Evolutionary conservation across 225 moss, liverwort and hornwort genomes (phyloP), one percentile per base, ranked within the genome.

Genomic region (Rhytidiadelphus loreus): DNA sequence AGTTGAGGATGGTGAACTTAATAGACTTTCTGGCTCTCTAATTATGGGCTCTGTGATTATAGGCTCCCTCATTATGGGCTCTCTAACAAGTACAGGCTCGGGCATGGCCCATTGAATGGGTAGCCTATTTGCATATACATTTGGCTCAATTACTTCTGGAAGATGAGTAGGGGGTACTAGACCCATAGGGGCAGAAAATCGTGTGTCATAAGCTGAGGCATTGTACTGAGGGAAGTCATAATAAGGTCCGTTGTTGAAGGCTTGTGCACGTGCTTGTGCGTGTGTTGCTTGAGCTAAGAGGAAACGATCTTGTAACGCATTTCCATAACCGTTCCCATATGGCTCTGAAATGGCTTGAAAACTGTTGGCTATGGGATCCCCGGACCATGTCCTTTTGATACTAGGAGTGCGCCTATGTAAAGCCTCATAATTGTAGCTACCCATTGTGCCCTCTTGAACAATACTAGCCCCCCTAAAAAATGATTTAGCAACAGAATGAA

Each of bases 401-500:
- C 88, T 24, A 46, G 83, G 80, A 2, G 88, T 93, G 68, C 77
- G 74, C 52, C 87, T 88, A 70, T 93, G 91, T 21, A 93, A 80
- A 22, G 91, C 89, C 9, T 91, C 91, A 32, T 93, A 93, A 30
- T 91, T 91, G 37, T 93, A 93, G 77, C 84, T 93, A 39, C 90
- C 90, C 93, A 93, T 93, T 16, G 56, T 57, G 1, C 3, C 7
- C 7, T 84, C 52, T 37, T 18, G 12, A 64, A 25, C 0, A 0
- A 16, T 50, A 53, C 2, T 26, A 19, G 13, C 25, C 2, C 1
- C 7, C 8, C 4, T 50, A 83, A 53, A 12, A 65, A 83, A 52
- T 46, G 6, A 53, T 66, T 66, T 66, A 37, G 52, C 18, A 55
- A 22, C 23, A 55, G 1, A 39, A 84, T 30, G 10, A 55, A 69